phyloP scores from a whole-genome alignment of 1,284 basidiomycete genomes.

The Austropuccinia psidii region DNA sequence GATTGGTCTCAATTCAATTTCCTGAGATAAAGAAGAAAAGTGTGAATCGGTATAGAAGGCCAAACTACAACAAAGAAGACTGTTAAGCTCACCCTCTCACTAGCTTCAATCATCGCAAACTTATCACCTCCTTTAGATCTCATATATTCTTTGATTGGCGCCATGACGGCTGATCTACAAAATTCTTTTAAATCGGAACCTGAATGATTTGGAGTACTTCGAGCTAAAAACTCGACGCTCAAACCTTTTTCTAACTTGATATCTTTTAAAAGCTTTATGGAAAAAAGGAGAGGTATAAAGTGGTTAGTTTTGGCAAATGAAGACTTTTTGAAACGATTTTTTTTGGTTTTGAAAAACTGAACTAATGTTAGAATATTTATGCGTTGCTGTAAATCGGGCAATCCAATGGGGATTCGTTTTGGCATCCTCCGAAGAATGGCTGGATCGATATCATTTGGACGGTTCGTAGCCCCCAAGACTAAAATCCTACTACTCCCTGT shows the following conservation, averaged over 20 bases:
- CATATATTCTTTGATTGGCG: slow-evolving; percentile 36
- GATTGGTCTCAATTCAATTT: slow-evolving; percentile 31
- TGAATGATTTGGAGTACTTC: slow-evolving; percentile 67
- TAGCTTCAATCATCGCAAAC: slow-evolving; percentile 28
- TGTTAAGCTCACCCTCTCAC: background rate
- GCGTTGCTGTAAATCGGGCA: slow-evolving; percentile 75
- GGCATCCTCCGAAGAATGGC: slow-evolving; percentile 95
- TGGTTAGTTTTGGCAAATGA: no score
- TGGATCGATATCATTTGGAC: slow-evolving; percentile 88
- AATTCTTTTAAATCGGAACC: slow-evolving; percentile 90
- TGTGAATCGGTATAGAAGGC: background rate
- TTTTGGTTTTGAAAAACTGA: slow-evolving; percentile 41
- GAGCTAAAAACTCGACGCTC: slow-evolving; percentile 61
- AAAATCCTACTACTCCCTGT: slow-evolving; percentile 69
- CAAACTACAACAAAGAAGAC: background rate
- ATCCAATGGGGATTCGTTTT: slow-evolving; percentile 82
- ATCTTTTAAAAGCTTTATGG: slow-evolving; percentile 17
- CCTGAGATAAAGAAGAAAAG: background rate
- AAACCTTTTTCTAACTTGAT: slow-evolving; percentile 58
- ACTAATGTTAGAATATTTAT: slow-evolving; percentile 81
- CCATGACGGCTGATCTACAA: slow-evolving; percentile 62
- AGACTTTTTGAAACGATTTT: background rate
- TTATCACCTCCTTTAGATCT: slow-evolving; percentile 27
- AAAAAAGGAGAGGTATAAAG: background rate
- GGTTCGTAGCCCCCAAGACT: slow-evolving; percentile 91